phyloP scores from a whole-genome alignment of 257 asterid genomes.

The Galeopsis tetrahit region DNA sequence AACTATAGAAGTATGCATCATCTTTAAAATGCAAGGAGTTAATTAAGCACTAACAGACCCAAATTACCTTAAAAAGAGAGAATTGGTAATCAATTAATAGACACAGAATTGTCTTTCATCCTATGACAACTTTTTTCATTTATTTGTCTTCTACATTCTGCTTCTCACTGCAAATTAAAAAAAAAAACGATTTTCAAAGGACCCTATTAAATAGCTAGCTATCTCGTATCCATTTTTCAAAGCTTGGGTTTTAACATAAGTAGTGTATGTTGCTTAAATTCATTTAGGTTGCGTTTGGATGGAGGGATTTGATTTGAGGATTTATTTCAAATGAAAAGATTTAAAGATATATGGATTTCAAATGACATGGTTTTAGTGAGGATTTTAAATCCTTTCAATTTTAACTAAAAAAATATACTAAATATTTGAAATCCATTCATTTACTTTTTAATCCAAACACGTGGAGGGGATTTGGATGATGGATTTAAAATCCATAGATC shows the following conservation, averaged over 20 bases:
- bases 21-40: not conserved
- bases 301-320: too few species aligned
- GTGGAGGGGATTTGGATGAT: too few species aligned
- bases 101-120: not conserved
- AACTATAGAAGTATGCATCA: not conserved
- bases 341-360: too few species aligned
- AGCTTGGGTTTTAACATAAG: not conserved
- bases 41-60: not conserved
- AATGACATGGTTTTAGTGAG: too few species aligned
- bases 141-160: not conserved
- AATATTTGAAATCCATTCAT: too few species aligned
- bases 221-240: not conserved
- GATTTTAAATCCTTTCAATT: too few species aligned
- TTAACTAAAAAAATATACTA: too few species aligned
- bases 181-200: not conserved
- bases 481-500: too few species aligned
- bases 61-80: not conserved
- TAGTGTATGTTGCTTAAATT: not conserved
- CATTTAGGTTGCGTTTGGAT: too few species aligned
- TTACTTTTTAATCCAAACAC: too few species aligned
- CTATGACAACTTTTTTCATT: not conserved
- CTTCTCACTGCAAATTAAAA: not conserved
- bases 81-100: not conserved
- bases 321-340: too few species aligned
- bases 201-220: not conserved